A percentile compares a stretch with the other conserved stretches of the same genome.
Conservation (phyloP, 2,329 filamentous ascomycete species). For the Cercospora sesami region DNA sequence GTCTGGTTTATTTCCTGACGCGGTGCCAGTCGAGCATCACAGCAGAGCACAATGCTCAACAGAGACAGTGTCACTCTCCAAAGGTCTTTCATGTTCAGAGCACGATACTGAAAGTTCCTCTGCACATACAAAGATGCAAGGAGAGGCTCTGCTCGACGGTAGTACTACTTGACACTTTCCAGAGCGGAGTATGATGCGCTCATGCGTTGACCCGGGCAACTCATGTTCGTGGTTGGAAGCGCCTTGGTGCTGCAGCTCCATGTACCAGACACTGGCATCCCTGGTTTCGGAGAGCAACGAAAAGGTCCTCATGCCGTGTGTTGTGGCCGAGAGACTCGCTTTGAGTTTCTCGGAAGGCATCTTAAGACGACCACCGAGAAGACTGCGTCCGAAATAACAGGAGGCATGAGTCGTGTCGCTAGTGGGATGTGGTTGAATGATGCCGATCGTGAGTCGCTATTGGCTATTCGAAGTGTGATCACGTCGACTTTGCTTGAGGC, state of each 20-base stretch:
- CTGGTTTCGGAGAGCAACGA: slow-evolving; percentile 2
- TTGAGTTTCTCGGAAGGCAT: slow-evolving; percentile 4
- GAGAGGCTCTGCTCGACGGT: not conserved
- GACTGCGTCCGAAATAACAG: not conserved
- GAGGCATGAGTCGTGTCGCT: slow-evolving; percentile 1
- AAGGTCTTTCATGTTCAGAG: not conserved
- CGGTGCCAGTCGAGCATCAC: not conserved
- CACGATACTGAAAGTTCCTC: not conserved
- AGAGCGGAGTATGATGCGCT: slow-evolving; percentile 9
- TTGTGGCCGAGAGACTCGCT: not conserved
- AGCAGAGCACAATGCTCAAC: not conserved
- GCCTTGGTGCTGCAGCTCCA: not conserved
- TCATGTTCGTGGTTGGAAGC: slow-evolving; percentile 6
- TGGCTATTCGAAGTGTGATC: not conserved
- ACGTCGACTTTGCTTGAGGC: not conserved
- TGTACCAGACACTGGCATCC: slow-evolving; percentile 2
- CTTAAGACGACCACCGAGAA: not conserved
- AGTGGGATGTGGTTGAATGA: not conserved
- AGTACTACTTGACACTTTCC: slow-evolving; percentile 8
- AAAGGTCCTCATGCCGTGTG: not conserved
- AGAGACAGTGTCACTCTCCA: not conserved
- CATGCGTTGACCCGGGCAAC: not conserved
- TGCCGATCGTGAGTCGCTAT: not conserved
- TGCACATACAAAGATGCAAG: not conserved
- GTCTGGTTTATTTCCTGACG: not conserved